Evolutionary conservation across 306 rosid species (phyloP).

Genomic region (Betula pendula): DNA sequence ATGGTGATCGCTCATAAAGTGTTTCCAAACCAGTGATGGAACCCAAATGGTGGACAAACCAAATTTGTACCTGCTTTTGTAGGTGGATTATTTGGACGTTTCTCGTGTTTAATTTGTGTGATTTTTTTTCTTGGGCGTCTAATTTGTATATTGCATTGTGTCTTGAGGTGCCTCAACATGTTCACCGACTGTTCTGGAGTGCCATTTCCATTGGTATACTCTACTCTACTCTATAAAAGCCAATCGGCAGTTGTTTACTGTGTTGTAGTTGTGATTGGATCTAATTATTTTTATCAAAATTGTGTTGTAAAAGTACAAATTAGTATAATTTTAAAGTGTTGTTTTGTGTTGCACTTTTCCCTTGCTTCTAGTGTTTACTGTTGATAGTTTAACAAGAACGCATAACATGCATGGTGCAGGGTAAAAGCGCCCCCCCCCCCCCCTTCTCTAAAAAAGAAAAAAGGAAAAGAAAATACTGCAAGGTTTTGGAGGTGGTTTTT

Average conservation of each 20-base stretch:
- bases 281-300: background rate
- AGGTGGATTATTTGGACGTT: background rate
- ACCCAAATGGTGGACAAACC: background rate
- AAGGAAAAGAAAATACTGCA: no score
- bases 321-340: no score
- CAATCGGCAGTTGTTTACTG: background rate
- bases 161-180: background rate
- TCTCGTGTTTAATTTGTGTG: background rate
- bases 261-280: background rate
- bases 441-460: no score
- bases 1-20: background rate
- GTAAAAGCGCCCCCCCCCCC: no score
- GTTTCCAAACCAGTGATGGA: background rate
- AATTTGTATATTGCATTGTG: background rate
- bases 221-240: background rate
- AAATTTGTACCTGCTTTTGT: background rate
- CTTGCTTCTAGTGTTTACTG: no score
- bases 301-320: background rate
- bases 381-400: no score
- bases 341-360: no score
- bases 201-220: background rate
- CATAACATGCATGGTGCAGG: no score
- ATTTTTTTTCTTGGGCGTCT: background rate
- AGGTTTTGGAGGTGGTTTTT: no score
- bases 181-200: background rate